phyloP scores from a whole-genome alignment of 192 early-diverging fungal genomes.

The Oehlia diaphana region DNA sequence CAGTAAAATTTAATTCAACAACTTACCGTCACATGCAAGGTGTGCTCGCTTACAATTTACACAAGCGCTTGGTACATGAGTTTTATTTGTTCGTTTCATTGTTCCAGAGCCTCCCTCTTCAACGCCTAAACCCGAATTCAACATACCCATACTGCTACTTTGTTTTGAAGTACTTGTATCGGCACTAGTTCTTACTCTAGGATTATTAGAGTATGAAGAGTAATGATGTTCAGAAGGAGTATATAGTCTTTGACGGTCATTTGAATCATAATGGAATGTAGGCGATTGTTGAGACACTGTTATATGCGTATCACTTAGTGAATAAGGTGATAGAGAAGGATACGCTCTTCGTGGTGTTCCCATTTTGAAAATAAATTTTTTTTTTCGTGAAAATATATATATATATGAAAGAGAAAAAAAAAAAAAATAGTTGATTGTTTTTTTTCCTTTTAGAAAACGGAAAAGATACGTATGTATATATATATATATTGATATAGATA shows the following conservation, averaged over 20 bases:
- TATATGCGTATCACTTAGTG: background rate
- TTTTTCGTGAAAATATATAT: too few relatives aligned
- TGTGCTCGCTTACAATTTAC: constrained; percentile 87
- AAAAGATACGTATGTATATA: too few relatives aligned
- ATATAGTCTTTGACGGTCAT: background rate
- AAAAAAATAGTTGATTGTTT: too few relatives aligned
- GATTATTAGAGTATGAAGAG: background rate
- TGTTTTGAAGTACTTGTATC: background rate
- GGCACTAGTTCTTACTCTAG: background rate
- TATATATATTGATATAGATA: too few relatives aligned
- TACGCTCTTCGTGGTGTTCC: background rate
- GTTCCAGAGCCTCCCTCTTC: constrained; percentile 26
- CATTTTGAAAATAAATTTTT: background rate
- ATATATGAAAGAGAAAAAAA: too few relatives aligned
- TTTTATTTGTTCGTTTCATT: constrained; percentile 51
- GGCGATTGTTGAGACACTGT: background rate
- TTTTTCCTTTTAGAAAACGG: too few relatives aligned
- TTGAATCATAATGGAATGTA: constrained; percentile 2
- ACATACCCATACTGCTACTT: background rate
- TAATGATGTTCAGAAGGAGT: background rate
- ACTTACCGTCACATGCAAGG: constrained; percentile 83
- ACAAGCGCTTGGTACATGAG: constrained; percentile 88
- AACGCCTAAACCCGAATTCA: background rate
- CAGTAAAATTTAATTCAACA: too few relatives aligned
- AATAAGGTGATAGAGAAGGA: background rate